phyloP scores from a whole-genome alignment of 192 early-diverging fungal genomes.

The Chytriomyces sp. region DNA sequence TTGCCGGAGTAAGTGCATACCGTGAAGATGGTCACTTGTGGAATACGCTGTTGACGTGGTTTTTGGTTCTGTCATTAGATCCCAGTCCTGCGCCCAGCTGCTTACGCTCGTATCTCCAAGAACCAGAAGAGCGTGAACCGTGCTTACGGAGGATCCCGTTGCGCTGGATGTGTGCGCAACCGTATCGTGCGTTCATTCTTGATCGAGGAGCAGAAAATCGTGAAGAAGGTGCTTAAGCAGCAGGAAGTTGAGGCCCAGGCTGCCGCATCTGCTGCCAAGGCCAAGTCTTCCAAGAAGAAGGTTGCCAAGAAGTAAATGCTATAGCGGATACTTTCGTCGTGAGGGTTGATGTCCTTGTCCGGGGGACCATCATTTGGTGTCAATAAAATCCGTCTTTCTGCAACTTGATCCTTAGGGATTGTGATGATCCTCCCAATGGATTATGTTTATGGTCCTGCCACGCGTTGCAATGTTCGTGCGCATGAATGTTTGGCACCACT shows the following conservation, averaged over 20 bases:
- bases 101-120: constrained; percentile 90
- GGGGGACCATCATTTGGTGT: too few relatives aligned
- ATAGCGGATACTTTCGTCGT: too few relatives aligned
- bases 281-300: constrained; percentile 27
- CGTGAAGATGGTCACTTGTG: not conserved
- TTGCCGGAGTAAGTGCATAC: constrained; percentile 77
- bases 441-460: too few relatives aligned
- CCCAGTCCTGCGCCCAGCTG: constrained; percentile 89
- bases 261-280: constrained; percentile 40
- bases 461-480: too few relatives aligned
- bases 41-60: not conserved
- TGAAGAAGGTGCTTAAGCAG: constrained; percentile 97
- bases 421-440: too few relatives aligned
- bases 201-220: constrained; percentile 99
- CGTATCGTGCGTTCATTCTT: constrained; percentile 98
- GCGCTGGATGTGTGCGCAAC: constrained; percentile 83
- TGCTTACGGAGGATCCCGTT: constrained; percentile 97
- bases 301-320: constrained; percentile 30
- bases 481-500: too few relatives aligned
- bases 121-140: constrained; percentile 91
- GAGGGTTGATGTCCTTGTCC: too few relatives aligned
- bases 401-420: too few relatives aligned
- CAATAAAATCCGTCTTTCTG: too few relatives aligned
- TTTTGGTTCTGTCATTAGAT: constrained; percentile 50
- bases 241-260: constrained; percentile 56